A percentile compares a stretch with the other conserved stretches of the same genome.
Conservation (phyloP, 2,329 filamentous ascomycete species). For the Colletotrichum euphorbiae region DNA sequence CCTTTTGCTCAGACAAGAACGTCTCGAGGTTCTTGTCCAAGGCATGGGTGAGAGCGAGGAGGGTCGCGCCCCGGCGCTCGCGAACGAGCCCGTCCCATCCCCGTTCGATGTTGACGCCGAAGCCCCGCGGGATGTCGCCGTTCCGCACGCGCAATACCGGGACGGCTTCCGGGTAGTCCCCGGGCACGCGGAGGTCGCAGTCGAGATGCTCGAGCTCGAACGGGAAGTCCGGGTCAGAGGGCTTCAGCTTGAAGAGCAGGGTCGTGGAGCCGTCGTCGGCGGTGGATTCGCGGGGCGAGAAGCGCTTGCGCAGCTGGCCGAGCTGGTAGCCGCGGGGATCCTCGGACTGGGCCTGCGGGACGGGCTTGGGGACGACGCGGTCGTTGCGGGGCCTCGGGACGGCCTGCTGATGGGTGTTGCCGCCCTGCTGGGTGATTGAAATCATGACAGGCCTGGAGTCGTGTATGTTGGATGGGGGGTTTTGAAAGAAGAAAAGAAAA, state of each 20-base stretch:
- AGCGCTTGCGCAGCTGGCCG: slow-evolving; percentile 77
- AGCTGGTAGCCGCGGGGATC: slow-evolving; percentile 82
- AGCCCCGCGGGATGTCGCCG: slow-evolving; percentile 76
- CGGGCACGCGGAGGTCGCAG: slow-evolving; percentile 75
- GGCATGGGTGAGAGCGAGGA: slow-evolving; percentile 75
- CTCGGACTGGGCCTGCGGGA: slow-evolving; percentile 71
- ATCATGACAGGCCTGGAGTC: slow-evolving; percentile 50
- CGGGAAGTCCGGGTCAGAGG: slow-evolving; percentile 86
- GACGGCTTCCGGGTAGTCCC: slow-evolving; percentile 67
- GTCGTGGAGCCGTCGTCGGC: slow-evolving; percentile 62
- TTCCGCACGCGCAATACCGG: slow-evolving; percentile 75
- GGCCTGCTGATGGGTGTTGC: slow-evolving; percentile 57
- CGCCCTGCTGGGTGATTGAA: slow-evolving; percentile 48
- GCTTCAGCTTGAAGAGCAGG: slow-evolving; percentile 73
- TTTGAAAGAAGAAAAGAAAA: not conserved
- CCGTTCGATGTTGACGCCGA: slow-evolving; percentile 79
- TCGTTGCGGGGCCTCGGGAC: slow-evolving; percentile 57
- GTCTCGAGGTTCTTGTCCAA: slow-evolving; percentile 79
- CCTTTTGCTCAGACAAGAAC: slow-evolving; percentile 76
- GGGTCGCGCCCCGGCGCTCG: slow-evolving; percentile 65
- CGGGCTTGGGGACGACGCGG: slow-evolving; percentile 72
- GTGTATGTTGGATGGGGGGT: no score
- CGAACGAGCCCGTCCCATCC: slow-evolving; percentile 76
- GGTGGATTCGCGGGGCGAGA: slow-evolving; percentile 60
- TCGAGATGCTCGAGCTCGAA: slow-evolving; percentile 78